Conservation (phyloP, 441 rosid genomes). For the Monsonia emarginata region DNA sequence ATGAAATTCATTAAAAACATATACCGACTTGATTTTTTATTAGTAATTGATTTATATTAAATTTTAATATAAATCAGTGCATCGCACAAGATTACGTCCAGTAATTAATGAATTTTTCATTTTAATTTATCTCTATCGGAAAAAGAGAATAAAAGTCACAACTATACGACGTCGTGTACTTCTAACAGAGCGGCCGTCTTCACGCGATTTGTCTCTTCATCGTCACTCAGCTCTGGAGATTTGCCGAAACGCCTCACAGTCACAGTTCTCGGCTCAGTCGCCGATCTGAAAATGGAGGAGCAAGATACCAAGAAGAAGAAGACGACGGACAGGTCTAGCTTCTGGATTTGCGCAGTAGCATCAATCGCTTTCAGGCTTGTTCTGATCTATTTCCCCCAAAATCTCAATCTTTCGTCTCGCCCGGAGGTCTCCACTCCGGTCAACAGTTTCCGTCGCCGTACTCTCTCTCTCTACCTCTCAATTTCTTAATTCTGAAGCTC, state of each 20-base stretch:
- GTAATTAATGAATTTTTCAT: too few relatives aligned
- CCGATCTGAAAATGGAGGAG: slow-evolving; percentile 2
- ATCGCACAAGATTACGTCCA: too few relatives aligned
- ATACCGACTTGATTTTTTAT: too few relatives aligned
- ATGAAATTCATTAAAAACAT: too few relatives aligned
- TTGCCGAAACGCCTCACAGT: background rate
- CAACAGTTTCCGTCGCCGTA: slow-evolving; percentile 95
- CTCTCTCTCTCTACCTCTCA: slow-evolving; percentile 13
- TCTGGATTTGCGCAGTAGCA: slow-evolving; percentile 50
- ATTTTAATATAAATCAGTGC: too few relatives aligned
- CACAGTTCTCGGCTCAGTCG: background rate
- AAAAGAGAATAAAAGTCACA: too few relatives aligned
- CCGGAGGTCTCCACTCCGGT: slow-evolving; percentile 96
- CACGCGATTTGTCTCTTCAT: background rate
- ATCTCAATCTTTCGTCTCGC: slow-evolving; percentile 68
- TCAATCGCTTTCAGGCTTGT: slow-evolving; percentile 47
- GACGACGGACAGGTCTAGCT: slow-evolving; percentile 18
- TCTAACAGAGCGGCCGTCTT: background rate
- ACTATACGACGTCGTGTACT: background rate
- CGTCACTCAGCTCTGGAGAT: background rate
- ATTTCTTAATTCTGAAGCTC: background rate
- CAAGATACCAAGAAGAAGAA: slow-evolving; percentile 16
- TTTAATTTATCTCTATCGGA: too few relatives aligned
- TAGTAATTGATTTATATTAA: too few relatives aligned
- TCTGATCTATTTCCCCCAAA: slow-evolving; percentile 50